Evolutionary conservation across 1,284 basidiomycete genomes (phyloP), one percentile per base, ranked within the genome.

Genomic region (Melampsora larici-populina): DNA sequence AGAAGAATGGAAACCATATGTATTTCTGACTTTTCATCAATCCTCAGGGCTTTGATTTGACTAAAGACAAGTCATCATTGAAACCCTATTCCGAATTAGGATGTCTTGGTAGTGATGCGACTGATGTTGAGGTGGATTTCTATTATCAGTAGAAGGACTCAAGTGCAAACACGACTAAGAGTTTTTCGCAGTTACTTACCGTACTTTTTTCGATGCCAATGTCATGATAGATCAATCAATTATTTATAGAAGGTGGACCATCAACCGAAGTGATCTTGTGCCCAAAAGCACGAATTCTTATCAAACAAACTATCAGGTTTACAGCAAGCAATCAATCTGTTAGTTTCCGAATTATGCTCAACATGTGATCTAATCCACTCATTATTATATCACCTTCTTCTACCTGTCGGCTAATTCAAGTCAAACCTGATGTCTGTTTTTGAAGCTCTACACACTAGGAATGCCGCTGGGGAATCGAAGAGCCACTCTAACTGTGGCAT

Each of bases 291-390:
- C 55, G 55, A 60, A n/a, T 60, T 13, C 6, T 24, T 9, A 24
- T 60, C 8, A 11, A 60, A n/a, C n/a, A n/a, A 7, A 29, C 55
- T 9, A 60, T 60, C n/a, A n/a, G 7, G 29, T 60, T 60, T 60
- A 24, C 55, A 29, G 55, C 55, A 29, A n/a, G 24, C n/a, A 60
- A 60, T 60, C 55, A 60, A 60, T 60, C 55, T 60, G 55, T 60
- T 8, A 60, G 55, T 24, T 24, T 24, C 8, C n/a, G n/a, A n/a
- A n/a, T 60, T 60, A 24, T n/a, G 29, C 1, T 7, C 55, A 29
- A n/a, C n/a, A 60, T 6, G 24, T 17, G 18, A 8, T n/a, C 8
- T 5, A 17, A 29, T 60, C 29, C 9, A 24, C n/a, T 24, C 55
- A 60, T n/a, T 60, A 60, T 24, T 9, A n/a, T n/a, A n/a, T 60